phyloP scores from a whole-genome alignment of 306 rosid genomes.

The Vigna unguiculata region DNA sequence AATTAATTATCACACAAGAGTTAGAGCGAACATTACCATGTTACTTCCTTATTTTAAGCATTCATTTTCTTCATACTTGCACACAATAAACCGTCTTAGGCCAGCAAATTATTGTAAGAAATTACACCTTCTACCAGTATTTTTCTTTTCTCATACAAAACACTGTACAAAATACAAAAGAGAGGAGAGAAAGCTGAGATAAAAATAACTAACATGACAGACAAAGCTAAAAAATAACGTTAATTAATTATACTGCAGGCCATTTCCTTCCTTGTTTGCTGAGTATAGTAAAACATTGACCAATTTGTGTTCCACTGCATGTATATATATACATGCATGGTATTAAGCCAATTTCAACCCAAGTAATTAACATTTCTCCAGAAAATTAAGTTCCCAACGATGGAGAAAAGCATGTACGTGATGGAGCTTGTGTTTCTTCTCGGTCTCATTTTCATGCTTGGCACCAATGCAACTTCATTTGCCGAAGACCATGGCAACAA shows the following conservation, averaged over 20 bases:
- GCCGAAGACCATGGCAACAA: conserved; percentile 36
- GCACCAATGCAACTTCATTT: conserved; percentile 28
- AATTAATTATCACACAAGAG: neutral
- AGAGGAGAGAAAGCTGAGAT: neutral
- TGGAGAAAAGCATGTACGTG: conserved; percentile 43
- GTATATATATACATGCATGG: conserved; percentile 37
- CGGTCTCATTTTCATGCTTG: conserved; percentile 43
- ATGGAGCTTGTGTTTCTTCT: conserved; percentile 41
- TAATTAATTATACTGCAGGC: neutral
- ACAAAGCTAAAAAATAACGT: neutral
- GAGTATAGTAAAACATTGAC: neutral
- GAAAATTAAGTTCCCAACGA: conserved; percentile 28
- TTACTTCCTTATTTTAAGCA: neutral
- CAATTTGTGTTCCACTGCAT: neutral
- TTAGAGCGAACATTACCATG: neutral
- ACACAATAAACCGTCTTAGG: conserved; percentile 38
- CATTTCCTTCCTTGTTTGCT: neutral
- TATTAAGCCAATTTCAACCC: neutral
- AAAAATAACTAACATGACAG: neutral
- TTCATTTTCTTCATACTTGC: neutral
- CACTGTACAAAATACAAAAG: neutral
- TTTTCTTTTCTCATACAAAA: neutral
- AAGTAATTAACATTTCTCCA: neutral
- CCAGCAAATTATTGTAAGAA: conserved; percentile 7
- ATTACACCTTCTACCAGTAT: too few species aligned